A percentile compares a stretch with the other conserved stretches of the same genome.
Conservation (phyloP, 2,329 filamentous ascomycete species). For the Talaromyces sp. region DNA sequence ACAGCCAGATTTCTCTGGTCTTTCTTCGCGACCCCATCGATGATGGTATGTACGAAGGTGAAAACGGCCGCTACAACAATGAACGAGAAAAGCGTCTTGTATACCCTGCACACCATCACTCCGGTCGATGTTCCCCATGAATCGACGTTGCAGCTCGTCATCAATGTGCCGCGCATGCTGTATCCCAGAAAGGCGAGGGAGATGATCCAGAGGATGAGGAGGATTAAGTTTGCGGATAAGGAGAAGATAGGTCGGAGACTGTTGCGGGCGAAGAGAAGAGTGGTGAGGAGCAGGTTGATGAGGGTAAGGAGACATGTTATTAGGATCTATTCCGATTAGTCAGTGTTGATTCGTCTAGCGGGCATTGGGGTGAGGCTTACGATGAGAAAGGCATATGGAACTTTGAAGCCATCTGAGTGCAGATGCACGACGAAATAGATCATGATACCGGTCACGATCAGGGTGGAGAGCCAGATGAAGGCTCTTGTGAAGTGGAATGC, state of each 20-base stretch:
- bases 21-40: slow-evolving; percentile 52
- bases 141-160: slow-evolving; percentile 48
- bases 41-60: slow-evolving; percentile 46
- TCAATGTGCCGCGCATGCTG: slow-evolving; percentile 54
- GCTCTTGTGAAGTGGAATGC: slow-evolving; percentile 41
- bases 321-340: slow-evolving; percentile 45
- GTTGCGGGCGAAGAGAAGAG: slow-evolving; percentile 50
- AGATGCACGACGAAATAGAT: slow-evolving; percentile 56
- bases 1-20: slow-evolving; percentile 45
- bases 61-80: slow-evolving; percentile 47
- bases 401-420: slow-evolving; percentile 48
- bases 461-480: slow-evolving; percentile 49
- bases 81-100: slow-evolving; percentile 61
- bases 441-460: slow-evolving; percentile 55
- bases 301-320: slow-evolving; percentile 52
- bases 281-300: slow-evolving; percentile 47
- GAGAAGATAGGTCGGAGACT: slow-evolving; percentile 54
- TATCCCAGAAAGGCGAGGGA: slow-evolving; percentile 53
- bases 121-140: slow-evolving; percentile 56
- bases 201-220: slow-evolving; percentile 52
- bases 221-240: slow-evolving; percentile 47
- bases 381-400: slow-evolving; percentile 60
- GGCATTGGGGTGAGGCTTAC: slow-evolving; percentile 36
- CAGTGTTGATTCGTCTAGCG: not conserved
- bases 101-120: slow-evolving; percentile 55